Evolutionary conservation across 257 asterid species (phyloP), one percentile per base, ranked within the genome.

Genomic region (Salvia rosmarinus): DNA sequence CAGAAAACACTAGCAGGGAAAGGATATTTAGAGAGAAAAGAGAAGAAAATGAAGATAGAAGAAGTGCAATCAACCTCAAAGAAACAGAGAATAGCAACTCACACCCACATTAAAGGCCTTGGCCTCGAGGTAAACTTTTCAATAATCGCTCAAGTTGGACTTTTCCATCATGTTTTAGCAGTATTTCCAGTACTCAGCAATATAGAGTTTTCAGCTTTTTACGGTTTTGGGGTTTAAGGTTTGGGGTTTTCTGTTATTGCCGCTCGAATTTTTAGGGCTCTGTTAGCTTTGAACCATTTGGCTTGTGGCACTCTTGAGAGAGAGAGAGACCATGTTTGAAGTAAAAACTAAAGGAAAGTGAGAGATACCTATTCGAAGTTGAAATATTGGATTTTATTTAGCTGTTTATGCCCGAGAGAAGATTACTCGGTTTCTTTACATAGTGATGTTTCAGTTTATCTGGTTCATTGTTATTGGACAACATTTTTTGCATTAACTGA

Each of bases 41-140:
- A 34, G 44, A 32, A 54, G 12, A 56, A 34, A 20, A 84, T 84
- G 86, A 84, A 75, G 82, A 84, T 84, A 7, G 89, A 84, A 74
- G 86, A 84, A 79, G 86, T 84, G 42, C 86, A 84, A 25, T 84
- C 89, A 57, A 84, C 89, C 63, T 46, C 80, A 4, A 84, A 84
- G 82, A 84, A 82, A 74, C 85, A 84, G 79, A 77, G 89, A 66
- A 78, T 84, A 46, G 86, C 86, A 55, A 79, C 86, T 71, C 89
- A 84, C 61, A 84, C 86, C 54, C 89, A 84, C 75, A 84, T 84
- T 59, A 84, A 85, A 83, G 90, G 85, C 72, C 86, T 85, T 50
- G 88, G 88, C 59, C 86, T 84, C 39, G 82, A 85, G 83, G 85
- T 82, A 40, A 34, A 56, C 37, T 25, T 23, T 9, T 37, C 4